Base-by-base conservation (phyloP, 2,329 filamentous ascomycete species). In the Sarocladium brachiariae region DNA sequence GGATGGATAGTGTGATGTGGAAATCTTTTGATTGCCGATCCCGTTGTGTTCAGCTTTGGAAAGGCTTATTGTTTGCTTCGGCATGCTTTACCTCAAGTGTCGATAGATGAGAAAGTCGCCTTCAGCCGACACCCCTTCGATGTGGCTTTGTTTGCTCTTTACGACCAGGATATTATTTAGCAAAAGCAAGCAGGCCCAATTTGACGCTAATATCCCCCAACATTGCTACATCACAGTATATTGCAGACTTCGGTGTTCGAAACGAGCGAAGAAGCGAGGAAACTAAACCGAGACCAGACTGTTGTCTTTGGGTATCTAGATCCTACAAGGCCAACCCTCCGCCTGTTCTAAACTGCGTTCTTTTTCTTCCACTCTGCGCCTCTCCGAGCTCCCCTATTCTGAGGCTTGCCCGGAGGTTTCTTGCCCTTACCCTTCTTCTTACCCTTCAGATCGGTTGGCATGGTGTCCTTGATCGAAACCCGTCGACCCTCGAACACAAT, bases 401-500 rank as follows among this genome's bases (percentile, higher is more conserved):
- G 64, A 6, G 70, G 67, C 50, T 63, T 66, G 57, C 54, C 67
- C 31, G 31, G 30, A 21, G 23, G 21, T 14, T 68, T 70, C 59
- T 70, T 71, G 19, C 62, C 69, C 61, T 76, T 80, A 55, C 64
- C 65, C 59, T 78, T 79, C 56, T 80, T 80, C 10, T 77, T 76
- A 31, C 84, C 67, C 63, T 76, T 84, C 54, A 80, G 64, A 59
- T 81, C 80, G 65, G 71, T 84, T 35, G 80, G 80, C 59, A 75
- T 83, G 4, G 79, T 84, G 53, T 84, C 80, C 52, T 76, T 84
- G 27, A 76, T 70, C 50, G 78, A 87, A 9, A 88, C 88, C 50
- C 89, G 77, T 55, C 85, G 83, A 0, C 89, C 89, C 65, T 95
- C 89, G 59, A 92, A 91, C n/a, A 91, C 78, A 55, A 91, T 80